Evolutionary conservation across 257 asterid species (phyloP), one percentile per base, ranked within the genome.

Genomic region (Petrea volubilis): DNA sequence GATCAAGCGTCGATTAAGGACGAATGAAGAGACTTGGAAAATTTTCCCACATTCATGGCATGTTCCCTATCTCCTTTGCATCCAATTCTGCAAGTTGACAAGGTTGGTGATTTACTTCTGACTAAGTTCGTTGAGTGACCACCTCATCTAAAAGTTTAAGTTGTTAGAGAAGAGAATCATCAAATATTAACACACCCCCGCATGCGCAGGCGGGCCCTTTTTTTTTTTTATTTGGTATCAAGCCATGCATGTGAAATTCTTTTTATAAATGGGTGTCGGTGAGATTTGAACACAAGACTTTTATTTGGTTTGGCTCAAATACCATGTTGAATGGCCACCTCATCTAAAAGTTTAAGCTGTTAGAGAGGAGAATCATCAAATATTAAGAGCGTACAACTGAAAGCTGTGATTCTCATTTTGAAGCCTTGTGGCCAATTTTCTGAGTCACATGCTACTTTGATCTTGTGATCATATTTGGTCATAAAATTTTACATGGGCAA

Each of bases 1-100:
- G 95, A 85, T 88, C 77, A 88, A 88, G 82, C 89, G 95, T 34
- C 76, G 91, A 65, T 75, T 88, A 49, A 83, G 95, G 76, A 83
- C 89, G 62, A 88, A 88, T 71, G 95, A 88, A 74, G 95, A 88
- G 74, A 85, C 85, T 49, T 88, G 95, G 95, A 88, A 88, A 82
- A 78, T 83, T 41, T 87, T 87, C 64, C 95, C 95, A 24, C 78
- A 85, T 74, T 78, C 89, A 29, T 85, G 95, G 95, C 91, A 85
- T 47, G 91, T 88, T 33, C 82, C 86, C 61, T 87, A 87, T 78
- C 82, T 87, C 79, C 87, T 85, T 33, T 87, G 88, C 82, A 87
- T 87, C 79, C 93, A 87, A 73, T 85, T 83, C 83, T 87, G 90
- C 87, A 87, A 87, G 83, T 66, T 85, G 81, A 87, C 93, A 52